phyloP scores from a whole-genome alignment of 805 yeast genomes.

The Blastobotrys peoriensis region DNA sequence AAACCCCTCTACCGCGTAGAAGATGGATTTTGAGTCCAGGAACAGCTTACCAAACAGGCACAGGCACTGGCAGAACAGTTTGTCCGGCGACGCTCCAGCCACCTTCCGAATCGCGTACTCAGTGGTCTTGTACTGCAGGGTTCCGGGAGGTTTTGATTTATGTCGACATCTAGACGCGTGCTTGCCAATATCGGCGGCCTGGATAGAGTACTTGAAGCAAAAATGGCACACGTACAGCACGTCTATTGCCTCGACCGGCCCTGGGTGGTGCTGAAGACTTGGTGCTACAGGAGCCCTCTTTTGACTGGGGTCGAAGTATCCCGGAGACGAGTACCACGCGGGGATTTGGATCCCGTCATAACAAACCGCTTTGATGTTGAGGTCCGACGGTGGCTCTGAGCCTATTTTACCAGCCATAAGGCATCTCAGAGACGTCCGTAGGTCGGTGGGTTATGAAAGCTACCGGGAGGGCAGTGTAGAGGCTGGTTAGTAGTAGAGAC shows the following conservation, averaged over 20 bases:
- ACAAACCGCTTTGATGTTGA: slow-evolving; percentile 60
- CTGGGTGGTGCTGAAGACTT: too few species aligned
- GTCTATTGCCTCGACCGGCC: slow-evolving; percentile 47
- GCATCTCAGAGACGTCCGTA: too few species aligned
- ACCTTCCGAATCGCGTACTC: slow-evolving; percentile 55
- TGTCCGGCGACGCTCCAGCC: slow-evolving; percentile 45
- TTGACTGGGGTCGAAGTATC: slow-evolving; percentile 49
- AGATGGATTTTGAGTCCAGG: slow-evolving; percentile 83
- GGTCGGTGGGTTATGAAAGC: too few species aligned
- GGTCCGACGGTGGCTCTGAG: slow-evolving; percentile 1
- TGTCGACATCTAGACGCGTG: slow-evolving; percentile 39
- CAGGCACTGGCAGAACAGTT: slow-evolving; percentile 72
- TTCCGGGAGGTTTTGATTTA: slow-evolving; percentile 49
- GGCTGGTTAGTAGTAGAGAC: too few species aligned
- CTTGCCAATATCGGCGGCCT: slow-evolving; percentile 35
- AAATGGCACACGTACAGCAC: slow-evolving; percentile 65
- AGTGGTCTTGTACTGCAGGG: slow-evolving; percentile 58
- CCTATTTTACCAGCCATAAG: too few species aligned
- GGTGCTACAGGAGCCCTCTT: slow-evolving; percentile 11
- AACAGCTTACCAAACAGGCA: slow-evolving; percentile 83
- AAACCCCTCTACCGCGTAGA: slow-evolving; percentile 69
- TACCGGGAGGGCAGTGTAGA: too few species aligned
- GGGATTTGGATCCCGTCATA: slow-evolving; percentile 64
- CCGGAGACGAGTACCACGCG: slow-evolving; percentile 88
- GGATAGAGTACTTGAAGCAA: slow-evolving; percentile 77